Percentiles rank a stretch among this genome's conserved stretches.
These are phyloP conservation scores for Solanum chmielewskii DNA, from an alignment of 257 asterid species.

Conservation along the genomic window DNA sequence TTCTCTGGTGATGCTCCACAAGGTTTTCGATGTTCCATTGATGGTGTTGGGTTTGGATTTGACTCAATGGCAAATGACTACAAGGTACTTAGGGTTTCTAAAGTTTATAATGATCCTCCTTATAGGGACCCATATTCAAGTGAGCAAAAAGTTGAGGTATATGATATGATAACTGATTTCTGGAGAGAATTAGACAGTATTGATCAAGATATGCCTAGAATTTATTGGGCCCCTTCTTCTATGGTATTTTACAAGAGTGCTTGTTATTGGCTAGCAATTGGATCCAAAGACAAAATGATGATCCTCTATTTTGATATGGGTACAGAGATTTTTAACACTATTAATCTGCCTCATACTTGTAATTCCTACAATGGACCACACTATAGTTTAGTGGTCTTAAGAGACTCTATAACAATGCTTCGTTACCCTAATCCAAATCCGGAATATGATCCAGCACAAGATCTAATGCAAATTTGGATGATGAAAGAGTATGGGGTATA, in stretches of 20 bases:
- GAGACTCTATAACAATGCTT: neutral
- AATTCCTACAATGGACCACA: neutral
- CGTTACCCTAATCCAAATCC: neutral
- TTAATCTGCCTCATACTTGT: neutral
- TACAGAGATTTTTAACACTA: neutral
- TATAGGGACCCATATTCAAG: neutral
- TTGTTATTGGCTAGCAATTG: neutral
- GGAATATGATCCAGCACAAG: neutral
- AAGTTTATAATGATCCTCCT: neutral
- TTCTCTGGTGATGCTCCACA: neutral
- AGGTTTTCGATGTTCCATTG: neutral
- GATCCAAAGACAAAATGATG: neutral
- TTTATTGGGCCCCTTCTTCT: neutral
- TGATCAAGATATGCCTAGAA: neutral
- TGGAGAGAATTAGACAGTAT: neutral
- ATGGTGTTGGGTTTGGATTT: neutral
- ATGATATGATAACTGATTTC: neutral
- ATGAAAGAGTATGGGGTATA: neutral
- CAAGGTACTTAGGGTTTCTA: no score
- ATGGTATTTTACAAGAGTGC: neutral
- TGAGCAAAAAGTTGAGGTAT: neutral
- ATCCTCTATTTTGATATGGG: neutral
- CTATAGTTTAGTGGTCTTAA: neutral
- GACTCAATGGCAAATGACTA: neutral
- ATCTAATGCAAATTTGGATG: neutral